A percentile compares a stretch with the other conserved stretches of the same genome.
Conservation (phyloP, 1,284 basidiomycete species). For the Omphalotus olearius region DNA sequence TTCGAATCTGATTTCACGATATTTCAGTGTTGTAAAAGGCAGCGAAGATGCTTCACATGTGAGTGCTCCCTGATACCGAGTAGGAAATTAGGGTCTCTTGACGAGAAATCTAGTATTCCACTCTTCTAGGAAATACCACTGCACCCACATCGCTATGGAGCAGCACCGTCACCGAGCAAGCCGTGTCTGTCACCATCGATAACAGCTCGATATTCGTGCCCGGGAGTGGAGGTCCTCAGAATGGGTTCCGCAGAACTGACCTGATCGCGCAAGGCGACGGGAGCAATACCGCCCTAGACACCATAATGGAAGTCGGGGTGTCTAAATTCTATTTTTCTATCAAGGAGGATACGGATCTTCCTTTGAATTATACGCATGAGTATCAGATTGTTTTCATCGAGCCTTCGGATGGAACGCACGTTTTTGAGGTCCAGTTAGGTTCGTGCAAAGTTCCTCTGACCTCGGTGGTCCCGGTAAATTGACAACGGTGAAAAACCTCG, state of each 20-base stretch:
- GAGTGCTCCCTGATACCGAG: constrained; percentile 15
- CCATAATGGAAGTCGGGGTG: constrained; percentile 37
- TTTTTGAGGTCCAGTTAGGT: constrained; percentile 57
- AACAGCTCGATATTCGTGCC: constrained; percentile 58
- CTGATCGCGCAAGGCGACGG: constrained; percentile 45
- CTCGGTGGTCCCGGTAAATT: background rate
- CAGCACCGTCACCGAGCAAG: constrained; percentile 36
- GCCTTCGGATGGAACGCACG: constrained; percentile 50
- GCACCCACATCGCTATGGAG: constrained; percentile 50
- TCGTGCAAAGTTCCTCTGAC: constrained; percentile 11
- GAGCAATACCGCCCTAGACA: constrained; percentile 35
- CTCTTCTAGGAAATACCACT: constrained; percentile 33
- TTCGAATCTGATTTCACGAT: background rate
- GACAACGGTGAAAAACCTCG: background rate
- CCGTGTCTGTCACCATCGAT: constrained; percentile 48
- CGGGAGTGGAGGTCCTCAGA: constrained; percentile 41
- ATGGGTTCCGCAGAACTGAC: constrained; percentile 56
- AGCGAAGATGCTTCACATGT: constrained; percentile 43
- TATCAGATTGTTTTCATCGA: constrained; percentile 64
- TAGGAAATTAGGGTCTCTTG: background rate
- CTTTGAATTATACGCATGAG: constrained; percentile 52
- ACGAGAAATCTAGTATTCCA: constrained; percentile 37
- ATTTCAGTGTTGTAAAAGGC: constrained; percentile 48
- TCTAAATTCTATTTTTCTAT: constrained; percentile 57
- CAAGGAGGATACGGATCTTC: constrained; percentile 35